Conservation (phyloP, 129 eudicot species). For the Scalesia atractyloides region DNA sequence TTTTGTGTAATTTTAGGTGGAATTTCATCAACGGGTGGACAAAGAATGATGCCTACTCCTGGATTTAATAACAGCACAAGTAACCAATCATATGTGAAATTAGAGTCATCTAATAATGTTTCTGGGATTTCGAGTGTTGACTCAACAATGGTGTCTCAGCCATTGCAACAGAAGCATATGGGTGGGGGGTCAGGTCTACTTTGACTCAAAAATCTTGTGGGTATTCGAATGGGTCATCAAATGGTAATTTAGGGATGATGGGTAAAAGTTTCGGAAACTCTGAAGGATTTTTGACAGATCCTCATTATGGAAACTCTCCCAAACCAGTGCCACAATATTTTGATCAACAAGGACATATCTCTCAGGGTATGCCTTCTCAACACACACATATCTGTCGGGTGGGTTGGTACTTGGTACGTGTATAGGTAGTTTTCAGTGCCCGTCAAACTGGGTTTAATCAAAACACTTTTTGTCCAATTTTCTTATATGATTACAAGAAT, state of each 20-base stretch:
- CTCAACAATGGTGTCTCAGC: constrained; percentile 59
- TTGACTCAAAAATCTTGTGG: constrained; percentile 69
- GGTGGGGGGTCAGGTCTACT: constrained; percentile 75
- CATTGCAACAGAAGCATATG: constrained; percentile 72
- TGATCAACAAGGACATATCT: constrained; percentile 68
- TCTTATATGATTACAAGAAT: neutral
- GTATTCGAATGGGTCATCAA: constrained; percentile 58
- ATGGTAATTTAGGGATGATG: constrained; percentile 63
- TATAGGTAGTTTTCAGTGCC: too few relatives aligned
- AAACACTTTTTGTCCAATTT: too few relatives aligned
- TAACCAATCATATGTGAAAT: constrained; percentile 48
- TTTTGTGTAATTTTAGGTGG: neutral
- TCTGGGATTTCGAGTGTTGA: constrained; percentile 55
- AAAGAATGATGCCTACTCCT: constrained; percentile 96
- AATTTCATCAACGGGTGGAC: constrained; percentile 47
- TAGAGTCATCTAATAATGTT: constrained; percentile 52
- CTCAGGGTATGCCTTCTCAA: constrained; percentile 48
- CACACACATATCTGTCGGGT: neutral
- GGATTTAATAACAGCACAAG: constrained; percentile 58
- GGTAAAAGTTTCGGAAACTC: constrained; percentile 66
- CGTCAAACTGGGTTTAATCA: too few relatives aligned
- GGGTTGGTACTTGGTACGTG: too few relatives aligned
- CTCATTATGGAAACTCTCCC: constrained; percentile 53
- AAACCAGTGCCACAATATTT: constrained; percentile 53
- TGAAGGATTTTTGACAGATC: constrained; percentile 55